Percentiles rank a stretch among this genome's conserved stretches.
Conservation (phyloP, 768 basidiomycete genomes). For the Tricholoma furcatifolium region DNA sequence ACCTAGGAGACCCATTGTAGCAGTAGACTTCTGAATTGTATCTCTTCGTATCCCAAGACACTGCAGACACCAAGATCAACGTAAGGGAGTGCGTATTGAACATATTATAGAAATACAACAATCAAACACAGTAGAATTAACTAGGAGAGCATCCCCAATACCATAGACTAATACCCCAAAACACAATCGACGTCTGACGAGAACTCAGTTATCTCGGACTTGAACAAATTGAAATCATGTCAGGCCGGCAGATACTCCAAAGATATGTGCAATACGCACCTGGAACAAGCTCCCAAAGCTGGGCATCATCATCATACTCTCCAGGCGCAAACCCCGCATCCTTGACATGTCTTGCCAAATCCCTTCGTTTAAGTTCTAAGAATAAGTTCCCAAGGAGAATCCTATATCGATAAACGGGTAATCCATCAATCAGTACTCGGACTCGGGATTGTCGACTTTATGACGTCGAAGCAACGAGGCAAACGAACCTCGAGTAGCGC, state of each 20-base stretch:
- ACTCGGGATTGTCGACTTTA: too few species aligned
- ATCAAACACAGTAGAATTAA: background rate
- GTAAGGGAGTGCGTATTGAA: background rate
- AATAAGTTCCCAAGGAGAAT: conserved; percentile 9
- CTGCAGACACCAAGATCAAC: background rate
- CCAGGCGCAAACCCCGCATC: conserved; percentile 11
- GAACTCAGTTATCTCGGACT: background rate
- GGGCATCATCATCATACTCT: conserved; percentile 9
- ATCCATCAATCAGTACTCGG: background rate
- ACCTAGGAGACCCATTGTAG: too few species aligned
- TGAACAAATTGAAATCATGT: background rate
- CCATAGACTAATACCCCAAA: too few species aligned
- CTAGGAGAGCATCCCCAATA: background rate
- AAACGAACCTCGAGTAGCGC: conserved; percentile 7
- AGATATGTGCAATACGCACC: background rate
- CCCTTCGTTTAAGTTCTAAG: conserved; percentile 2
- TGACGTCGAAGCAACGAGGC: background rate
- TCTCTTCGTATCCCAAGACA: too few species aligned
- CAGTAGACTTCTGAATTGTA: too few species aligned
- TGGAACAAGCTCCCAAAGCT: conserved; percentile 9
- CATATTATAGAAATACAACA: background rate
- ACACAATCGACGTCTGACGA: too few species aligned
- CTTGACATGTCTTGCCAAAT: background rate
- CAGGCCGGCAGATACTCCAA: background rate
- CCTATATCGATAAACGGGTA: background rate